phyloP scores from a whole-genome alignment of 1,139 yeast species.

The Lodderomyces beijingensis region DNA sequence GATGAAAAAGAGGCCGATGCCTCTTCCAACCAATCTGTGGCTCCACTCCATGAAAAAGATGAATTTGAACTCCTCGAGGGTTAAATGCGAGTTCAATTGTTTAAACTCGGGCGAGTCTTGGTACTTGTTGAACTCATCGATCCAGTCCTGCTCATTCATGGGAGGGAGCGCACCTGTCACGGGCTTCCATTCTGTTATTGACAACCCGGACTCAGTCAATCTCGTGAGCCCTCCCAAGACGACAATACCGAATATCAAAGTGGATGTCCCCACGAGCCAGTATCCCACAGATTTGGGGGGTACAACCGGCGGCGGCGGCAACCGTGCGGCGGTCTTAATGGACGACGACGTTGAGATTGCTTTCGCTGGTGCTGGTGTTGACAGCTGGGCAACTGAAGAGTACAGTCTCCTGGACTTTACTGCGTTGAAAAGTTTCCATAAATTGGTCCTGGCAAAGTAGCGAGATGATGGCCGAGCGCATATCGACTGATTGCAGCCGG shows the following conservation, averaged over 20 bases:
- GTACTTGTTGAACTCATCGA: conserved; percentile 75
- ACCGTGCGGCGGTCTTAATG: not conserved
- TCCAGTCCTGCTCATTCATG: conserved; percentile 74
- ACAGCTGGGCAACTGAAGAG: too few relatives aligned
- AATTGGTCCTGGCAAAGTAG: too few relatives aligned
- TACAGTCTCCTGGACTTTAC: conserved; percentile 7
- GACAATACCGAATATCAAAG: conserved; percentile 89
- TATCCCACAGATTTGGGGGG: conserved; percentile 65
- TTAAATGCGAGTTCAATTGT: conserved; percentile 83
- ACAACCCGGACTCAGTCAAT: conserved; percentile 89
- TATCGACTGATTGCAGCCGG: conserved; percentile 11
- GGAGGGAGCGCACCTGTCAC: conserved; percentile 96
- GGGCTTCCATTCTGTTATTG: conserved; percentile 98
- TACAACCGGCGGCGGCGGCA: conserved; percentile 14
- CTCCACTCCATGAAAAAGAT: conserved; percentile 98
- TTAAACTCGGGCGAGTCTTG: conserved; percentile 86
- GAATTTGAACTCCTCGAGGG: conserved; percentile 89
- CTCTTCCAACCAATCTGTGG: conserved; percentile 87
- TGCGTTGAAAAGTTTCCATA: not conserved
- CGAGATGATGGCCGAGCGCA: too few relatives aligned
- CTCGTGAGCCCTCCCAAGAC: conserved; percentile 96
- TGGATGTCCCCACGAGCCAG: conserved; percentile 89
- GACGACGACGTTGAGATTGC: conserved; percentile 1
- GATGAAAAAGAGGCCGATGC: conserved; percentile 78
- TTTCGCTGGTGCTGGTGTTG: conserved; percentile 4